phyloP scores from a whole-genome alignment of 345 rosid species.

The Psidium guajava region DNA sequence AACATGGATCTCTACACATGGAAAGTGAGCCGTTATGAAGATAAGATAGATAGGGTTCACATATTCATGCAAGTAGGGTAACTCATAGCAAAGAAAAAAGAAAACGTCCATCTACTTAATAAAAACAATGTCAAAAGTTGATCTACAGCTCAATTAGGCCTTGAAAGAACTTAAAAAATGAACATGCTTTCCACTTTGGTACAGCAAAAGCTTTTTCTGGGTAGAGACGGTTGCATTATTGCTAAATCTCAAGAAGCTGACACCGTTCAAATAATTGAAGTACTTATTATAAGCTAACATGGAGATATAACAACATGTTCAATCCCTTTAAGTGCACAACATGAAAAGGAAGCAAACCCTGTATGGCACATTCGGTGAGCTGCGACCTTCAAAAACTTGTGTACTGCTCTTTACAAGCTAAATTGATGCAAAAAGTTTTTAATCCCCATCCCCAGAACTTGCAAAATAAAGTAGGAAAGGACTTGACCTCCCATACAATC shows the following conservation, averaged over 20 bases:
- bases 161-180: background rate
- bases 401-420: background rate
- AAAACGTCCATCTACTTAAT: background rate
- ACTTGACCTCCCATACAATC: slow-evolving; percentile 77
- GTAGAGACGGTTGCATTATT: background rate
- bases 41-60: background rate
- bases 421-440: background rate
- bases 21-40: background rate
- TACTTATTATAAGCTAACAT: background rate
- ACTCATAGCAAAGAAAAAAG: background rate
- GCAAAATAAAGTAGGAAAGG: background rate
- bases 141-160: background rate
- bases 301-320: background rate
- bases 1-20: background rate
- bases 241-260: background rate
- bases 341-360: background rate
- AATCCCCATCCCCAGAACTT: background rate
- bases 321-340: background rate
- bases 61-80: background rate
- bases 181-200: background rate
- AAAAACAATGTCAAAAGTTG: background rate
- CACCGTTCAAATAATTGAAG: background rate
- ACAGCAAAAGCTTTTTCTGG: background rate
- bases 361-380: background rate
- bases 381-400: background rate